A percentile compares a stretch with the other conserved stretches of the same genome.
Conservation (phyloP, 1,284 basidiomycete species). For the Tilletiopsis washingtonensis region DNA sequence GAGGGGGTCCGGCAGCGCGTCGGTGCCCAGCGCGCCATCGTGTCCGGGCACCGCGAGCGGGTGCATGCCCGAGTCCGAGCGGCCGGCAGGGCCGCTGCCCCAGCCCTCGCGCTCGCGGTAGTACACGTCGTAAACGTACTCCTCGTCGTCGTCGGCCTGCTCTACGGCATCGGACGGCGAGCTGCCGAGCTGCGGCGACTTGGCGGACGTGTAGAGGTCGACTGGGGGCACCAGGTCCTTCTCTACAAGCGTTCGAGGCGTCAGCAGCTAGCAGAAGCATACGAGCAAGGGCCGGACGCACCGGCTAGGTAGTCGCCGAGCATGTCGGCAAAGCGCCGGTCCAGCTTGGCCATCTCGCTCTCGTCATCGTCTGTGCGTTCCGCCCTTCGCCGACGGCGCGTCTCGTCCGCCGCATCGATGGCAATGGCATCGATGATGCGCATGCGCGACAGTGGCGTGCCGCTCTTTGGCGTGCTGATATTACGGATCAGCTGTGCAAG, state of each 20-base stretch:
- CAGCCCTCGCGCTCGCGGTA: constrained; percentile 21
- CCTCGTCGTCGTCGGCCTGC: no score
- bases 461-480: no score
- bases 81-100: neutral
- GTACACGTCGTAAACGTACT: constrained; percentile 45
- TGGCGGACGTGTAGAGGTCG: constrained; percentile 17
- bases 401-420: constrained; percentile 13
- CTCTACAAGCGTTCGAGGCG: neutral
- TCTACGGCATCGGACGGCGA: no score
- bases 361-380: constrained; percentile 6
- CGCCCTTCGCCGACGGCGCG: constrained; percentile 6
- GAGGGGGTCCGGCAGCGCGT: no score
- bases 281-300: no score
- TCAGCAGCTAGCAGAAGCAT: no score
- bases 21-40: no score
- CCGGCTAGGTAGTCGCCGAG: constrained; percentile 23
- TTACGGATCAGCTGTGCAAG: no score
- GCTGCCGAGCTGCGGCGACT: no score
- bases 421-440: constrained; percentile 10
- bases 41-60: no score
- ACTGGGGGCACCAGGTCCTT: constrained; percentile 20
- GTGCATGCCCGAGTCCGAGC: no score
- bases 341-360: constrained; percentile 21
- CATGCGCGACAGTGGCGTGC: no score
- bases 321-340: constrained; percentile 29